phyloP scores from a whole-genome alignment of 495 filamentous ascomycete species.

The Podospora comata region DNA sequence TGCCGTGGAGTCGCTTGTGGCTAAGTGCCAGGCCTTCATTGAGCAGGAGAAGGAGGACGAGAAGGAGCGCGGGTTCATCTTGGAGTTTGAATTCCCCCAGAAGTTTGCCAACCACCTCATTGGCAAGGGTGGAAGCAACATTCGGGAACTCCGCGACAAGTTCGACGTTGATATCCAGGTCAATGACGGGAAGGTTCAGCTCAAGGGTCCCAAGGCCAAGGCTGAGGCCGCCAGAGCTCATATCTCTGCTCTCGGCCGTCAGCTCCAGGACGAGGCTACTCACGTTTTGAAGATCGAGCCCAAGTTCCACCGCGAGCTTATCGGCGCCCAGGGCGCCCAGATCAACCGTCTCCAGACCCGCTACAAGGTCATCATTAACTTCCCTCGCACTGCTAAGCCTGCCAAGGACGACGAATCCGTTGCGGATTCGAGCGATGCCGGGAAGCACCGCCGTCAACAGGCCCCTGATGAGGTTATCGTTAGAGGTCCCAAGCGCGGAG shows the following conservation, averaged over 20 bases:
- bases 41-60: conserved; percentile 82
- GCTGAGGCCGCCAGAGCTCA: conserved; percentile 77
- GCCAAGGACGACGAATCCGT: conserved; percentile 65
- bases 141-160: conserved; percentile 91
- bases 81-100: conserved; percentile 86
- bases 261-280: conserved; percentile 82
- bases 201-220: conserved; percentile 60
- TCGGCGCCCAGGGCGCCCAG: conserved; percentile 82
- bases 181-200: conserved; percentile 63
- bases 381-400: conserved; percentile 67
- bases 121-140: conserved; percentile 86
- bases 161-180: conserved; percentile 97
- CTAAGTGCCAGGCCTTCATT: conserved; percentile 71
- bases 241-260: conserved; percentile 70
- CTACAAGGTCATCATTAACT: conserved; percentile 90
- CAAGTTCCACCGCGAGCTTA: conserved; percentile 82
- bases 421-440: conserved; percentile 69
- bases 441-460: conserved; percentile 68
- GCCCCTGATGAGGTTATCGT: conserved; percentile 85
- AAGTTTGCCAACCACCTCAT: conserved; percentile 93
- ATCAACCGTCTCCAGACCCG: conserved; percentile 88
- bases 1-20: conserved; percentile 64
- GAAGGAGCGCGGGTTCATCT: conserved; percentile 78
- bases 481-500: conserved; percentile 84
- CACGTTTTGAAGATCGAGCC: conserved; percentile 83